phyloP scores from a whole-genome alignment of 2,329 filamentous ascomycete species.

The Penicillium aurantiogriseum region DNA sequence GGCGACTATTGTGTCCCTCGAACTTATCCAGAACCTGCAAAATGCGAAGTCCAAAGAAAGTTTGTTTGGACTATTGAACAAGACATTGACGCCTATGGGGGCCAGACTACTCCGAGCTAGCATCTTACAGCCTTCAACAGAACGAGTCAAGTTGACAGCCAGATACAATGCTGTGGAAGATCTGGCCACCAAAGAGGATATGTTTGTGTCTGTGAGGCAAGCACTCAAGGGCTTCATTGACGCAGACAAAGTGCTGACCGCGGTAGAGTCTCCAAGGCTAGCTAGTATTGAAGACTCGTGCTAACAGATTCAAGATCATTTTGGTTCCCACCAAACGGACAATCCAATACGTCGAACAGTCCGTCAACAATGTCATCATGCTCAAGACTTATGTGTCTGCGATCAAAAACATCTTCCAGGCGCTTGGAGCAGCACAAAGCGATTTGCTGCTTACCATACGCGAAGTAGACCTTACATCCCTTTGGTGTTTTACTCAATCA shows the following conservation, averaged over 20 bases:
- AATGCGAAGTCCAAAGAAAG: conserved; percentile 76
- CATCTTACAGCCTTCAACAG: conserved; percentile 83
- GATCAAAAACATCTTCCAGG: conserved; percentile 65
- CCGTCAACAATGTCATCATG: conserved; percentile 82
- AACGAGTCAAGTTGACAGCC: conserved; percentile 62
- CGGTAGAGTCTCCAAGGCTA: conserved; percentile 48
- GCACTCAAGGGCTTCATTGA: conserved; percentile 75
- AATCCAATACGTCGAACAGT: conserved; percentile 70
- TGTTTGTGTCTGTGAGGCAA: conserved; percentile 74
- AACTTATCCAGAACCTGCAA: conserved; percentile 84
- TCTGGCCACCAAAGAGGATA: conserved; percentile 74
- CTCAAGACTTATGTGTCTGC: conserved; percentile 76
- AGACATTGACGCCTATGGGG: conserved; percentile 87
- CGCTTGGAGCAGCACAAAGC: conserved; percentile 63
- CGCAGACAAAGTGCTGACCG: conserved; percentile 74
- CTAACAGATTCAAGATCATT: conserved; percentile 60
- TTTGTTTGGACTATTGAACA: conserved; percentile 80
- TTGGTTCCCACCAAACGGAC: conserved; percentile 67
- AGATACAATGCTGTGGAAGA: conserved; percentile 84
- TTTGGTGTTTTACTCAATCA: not conserved
- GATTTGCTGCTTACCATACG: conserved; percentile 66
- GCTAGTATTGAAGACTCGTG: not conserved
- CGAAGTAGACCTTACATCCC: conserved; percentile 42
- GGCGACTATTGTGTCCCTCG: conserved; percentile 79
- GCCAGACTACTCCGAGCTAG: conserved; percentile 77